Evolutionary conservation across 2,329 filamentous ascomycete species (phyloP).

Genomic region (Atkinsonella texensis): DNA sequence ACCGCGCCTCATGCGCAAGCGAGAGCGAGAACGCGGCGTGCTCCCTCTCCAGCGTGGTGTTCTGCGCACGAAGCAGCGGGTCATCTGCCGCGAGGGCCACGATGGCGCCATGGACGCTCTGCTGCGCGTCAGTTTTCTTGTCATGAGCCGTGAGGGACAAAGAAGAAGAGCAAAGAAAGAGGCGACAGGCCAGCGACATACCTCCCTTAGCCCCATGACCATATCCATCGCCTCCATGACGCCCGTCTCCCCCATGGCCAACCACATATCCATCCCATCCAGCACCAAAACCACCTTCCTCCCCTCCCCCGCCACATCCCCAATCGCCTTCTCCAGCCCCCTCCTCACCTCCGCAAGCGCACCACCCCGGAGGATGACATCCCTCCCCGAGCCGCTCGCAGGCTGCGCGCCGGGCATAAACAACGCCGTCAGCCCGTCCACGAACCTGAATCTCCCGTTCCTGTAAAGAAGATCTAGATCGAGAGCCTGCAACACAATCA

Average conservation of each 20-base stretch:
- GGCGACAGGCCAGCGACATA: no score
- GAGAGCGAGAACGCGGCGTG: constrained; percentile 60
- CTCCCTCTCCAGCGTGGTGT: constrained; percentile 55
- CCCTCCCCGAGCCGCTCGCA: constrained; percentile 5
- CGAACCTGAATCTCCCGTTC: constrained; percentile 53
- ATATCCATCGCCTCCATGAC: constrained; percentile 39
- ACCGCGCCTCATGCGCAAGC: constrained; percentile 62
- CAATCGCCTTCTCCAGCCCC: constrained; percentile 28
- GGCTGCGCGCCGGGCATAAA: constrained; percentile 27
- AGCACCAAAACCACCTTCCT: constrained; percentile 44
- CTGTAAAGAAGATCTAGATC: constrained; percentile 52
- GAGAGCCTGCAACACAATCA: constrained; percentile 41
- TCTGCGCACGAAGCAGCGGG: constrained; percentile 50
- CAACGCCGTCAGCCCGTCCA: constrained; percentile 60
- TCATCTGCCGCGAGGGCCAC: constrained; percentile 61
- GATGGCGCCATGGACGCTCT: constrained; percentile 54
- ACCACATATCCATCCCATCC: constrained; percentile 53
- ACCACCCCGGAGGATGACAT: constrained; percentile 18
- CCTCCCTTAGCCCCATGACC: constrained; percentile 46
- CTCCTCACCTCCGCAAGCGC: constrained; percentile 24
- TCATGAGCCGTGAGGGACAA: background rate
- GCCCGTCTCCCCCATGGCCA: constrained; percentile 40
- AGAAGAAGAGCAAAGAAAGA: background rate
- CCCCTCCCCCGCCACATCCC: constrained; percentile 16
- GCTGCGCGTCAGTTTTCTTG: background rate